These are phyloP conservation scores for Hanseniaspora sp. DNA, from an alignment of 1,139 yeast genomes.

Conservation along the genomic window DNA sequence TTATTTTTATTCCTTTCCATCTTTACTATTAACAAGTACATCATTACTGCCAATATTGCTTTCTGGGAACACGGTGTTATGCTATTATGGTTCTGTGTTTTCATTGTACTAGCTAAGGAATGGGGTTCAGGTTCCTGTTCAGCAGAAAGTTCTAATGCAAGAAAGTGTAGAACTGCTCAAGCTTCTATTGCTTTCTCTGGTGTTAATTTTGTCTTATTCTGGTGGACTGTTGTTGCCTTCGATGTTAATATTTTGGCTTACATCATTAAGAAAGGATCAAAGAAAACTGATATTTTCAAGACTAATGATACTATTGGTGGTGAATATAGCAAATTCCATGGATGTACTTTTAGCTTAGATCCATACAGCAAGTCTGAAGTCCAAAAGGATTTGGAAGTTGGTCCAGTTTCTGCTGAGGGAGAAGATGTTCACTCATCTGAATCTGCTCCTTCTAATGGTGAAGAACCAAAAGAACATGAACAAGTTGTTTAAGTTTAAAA, in stretches of 20 bases:
- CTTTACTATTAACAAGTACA: constrained; percentile 17
- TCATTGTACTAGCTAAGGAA: constrained; percentile 23
- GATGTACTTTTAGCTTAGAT: not conserved
- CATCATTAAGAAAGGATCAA: constrained; percentile 16
- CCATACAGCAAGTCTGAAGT: not conserved
- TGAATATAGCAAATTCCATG: not conserved
- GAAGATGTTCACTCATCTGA: not conserved
- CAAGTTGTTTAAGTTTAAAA: not conserved
- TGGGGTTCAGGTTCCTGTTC: constrained; percentile 22
- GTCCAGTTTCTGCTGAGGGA: not conserved
- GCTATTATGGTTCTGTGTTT: constrained; percentile 24
- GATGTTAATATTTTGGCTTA: constrained; percentile 26
- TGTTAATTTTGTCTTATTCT: constrained; percentile 24
- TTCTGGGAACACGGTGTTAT: constrained; percentile 21
- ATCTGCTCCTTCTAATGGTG: not conserved
- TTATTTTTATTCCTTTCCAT: constrained; percentile 18
- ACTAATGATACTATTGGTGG: not conserved
- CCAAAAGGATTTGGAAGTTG: not conserved
- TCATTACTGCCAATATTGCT: constrained; percentile 21
- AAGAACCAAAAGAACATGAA: not conserved
- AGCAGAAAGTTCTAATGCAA: constrained; percentile 15
- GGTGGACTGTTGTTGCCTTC: constrained; percentile 22
- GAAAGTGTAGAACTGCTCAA: constrained; percentile 27
- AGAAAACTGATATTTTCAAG: not conserved
- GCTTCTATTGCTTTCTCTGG: constrained; percentile 32